Percentiles rank a stretch among this genome's conserved stretches.
phyloP scores from a whole-genome alignment of 2,329 filamentous ascomycete genomes.

The Xylaria sp. region DNA sequence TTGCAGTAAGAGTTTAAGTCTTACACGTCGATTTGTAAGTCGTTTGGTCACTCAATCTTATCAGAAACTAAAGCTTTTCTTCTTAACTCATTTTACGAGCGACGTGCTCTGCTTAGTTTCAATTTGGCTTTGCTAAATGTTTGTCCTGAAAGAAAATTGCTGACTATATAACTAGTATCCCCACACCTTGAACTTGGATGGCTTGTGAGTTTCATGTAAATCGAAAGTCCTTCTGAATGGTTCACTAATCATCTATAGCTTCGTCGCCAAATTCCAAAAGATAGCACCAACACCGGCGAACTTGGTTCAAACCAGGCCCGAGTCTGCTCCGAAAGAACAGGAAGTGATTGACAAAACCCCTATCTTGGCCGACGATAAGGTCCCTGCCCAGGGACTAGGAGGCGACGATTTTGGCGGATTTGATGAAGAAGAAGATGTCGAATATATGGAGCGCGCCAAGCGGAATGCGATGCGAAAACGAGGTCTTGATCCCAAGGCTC shows the following conservation, averaged over 20 bases:
- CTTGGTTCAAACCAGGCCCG: slow-evolving; percentile 54
- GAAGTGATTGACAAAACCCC: slow-evolving; percentile 76
- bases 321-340: slow-evolving; percentile 50
- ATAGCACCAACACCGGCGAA: slow-evolving; percentile 77
- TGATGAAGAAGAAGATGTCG: slow-evolving; percentile 77
- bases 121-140: background rate
- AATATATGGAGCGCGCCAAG: slow-evolving; percentile 79
- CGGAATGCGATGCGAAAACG: slow-evolving; percentile 78
- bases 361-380: slow-evolving; percentile 61
- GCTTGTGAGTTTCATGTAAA: slow-evolving; percentile 71
- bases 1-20: slow-evolving; percentile 73
- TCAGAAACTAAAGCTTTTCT: background rate
- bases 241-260: slow-evolving; percentile 26
- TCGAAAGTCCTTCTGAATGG: background rate
- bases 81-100: background rate
- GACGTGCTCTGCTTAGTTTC: background rate
- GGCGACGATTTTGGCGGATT: slow-evolving; percentile 76
- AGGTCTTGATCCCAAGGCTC: slow-evolving; percentile 76
- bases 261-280: slow-evolving; percentile 98
- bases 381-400: slow-evolving; percentile 52
- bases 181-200: slow-evolving; percentile 84
- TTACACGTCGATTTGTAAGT: slow-evolving; percentile 76
- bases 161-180: slow-evolving; percentile 33
- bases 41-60: background rate
- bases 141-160: background rate